Percentiles rank a stretch among this genome's conserved stretches.
Evolutionary conservation across 176 grass and related monocot species (phyloP).

Genomic region (Dactylis glomerata): DNA sequence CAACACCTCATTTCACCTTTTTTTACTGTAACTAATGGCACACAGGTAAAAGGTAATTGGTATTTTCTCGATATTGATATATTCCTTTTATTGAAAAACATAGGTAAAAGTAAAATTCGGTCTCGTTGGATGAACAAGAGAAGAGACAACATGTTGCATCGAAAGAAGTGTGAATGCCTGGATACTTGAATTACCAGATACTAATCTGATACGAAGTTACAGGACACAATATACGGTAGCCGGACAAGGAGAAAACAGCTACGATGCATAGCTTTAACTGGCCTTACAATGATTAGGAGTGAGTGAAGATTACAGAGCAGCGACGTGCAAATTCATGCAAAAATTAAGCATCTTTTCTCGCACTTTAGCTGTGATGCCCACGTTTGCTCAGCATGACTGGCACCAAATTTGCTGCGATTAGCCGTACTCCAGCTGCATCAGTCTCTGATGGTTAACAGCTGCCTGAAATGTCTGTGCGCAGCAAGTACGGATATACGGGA

Average conservation of each 20-base stretch:
- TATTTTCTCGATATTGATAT: no score
- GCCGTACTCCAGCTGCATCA: not conserved
- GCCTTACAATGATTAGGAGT: conserved; percentile 11
- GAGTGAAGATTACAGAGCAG: conserved; percentile 1
- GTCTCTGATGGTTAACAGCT: not conserved
- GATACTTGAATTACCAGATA: not conserved
- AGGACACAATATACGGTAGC: not conserved
- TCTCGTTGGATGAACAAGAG: not conserved
- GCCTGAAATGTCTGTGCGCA: not conserved
- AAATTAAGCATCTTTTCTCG: not conserved
- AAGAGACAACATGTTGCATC: not conserved
- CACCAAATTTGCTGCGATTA: conserved; percentile 15
- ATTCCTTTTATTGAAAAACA: no score
- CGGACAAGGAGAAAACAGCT: conserved; percentile 12
- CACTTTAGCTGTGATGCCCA: conserved; percentile 19
- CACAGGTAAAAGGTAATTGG: no score
- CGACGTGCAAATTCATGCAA: not conserved
- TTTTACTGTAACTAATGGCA: no score
- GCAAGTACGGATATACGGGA: conserved; percentile 10
- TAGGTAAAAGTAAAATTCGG: not conserved
- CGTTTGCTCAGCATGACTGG: not conserved
- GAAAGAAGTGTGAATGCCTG: not conserved
- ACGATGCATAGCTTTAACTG: not conserved
- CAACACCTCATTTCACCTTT: no score
- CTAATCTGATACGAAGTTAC: not conserved